A percentile compares a stretch with the other conserved stretches of the same genome.
These are phyloP conservation scores for Rusavskia elegans DNA, from an alignment of 495 filamentous ascomycete genomes.

Conservation along the genomic window DNA sequence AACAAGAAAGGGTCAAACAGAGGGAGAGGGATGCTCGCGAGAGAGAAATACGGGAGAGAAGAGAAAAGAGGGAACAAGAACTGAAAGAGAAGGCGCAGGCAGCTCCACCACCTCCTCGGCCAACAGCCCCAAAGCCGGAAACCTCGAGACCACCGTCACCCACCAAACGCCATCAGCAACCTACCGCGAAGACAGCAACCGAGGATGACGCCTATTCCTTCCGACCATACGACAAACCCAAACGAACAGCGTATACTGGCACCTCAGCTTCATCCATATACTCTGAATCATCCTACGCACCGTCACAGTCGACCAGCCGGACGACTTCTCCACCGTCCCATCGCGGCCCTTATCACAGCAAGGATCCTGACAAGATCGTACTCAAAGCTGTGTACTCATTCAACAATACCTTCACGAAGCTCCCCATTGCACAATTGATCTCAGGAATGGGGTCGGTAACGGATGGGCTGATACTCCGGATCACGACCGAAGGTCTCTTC, in stretches of 20 bases:
- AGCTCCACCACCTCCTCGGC: slow-evolving; percentile 6
- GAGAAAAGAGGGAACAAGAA: slow-evolving; percentile 14
- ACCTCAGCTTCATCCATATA: slow-evolving; percentile 45
- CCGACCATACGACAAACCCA: slow-evolving; percentile 67
- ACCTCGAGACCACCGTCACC: slow-evolving; percentile 14
- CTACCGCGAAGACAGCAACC: slow-evolving; percentile 49
- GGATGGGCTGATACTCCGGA: slow-evolving; percentile 70
- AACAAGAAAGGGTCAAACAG: slow-evolving; percentile 27
- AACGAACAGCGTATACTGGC: slow-evolving; percentile 27
- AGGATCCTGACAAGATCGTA: slow-evolving; percentile 87
- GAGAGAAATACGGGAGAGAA: slow-evolving; percentile 29
- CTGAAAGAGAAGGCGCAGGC: slow-evolving; percentile 16
- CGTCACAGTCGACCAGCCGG: slow-evolving; percentile 65
- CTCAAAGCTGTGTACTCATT: slow-evolving; percentile 84
- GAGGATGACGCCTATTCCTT: slow-evolving; percentile 60
- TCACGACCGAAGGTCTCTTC: slow-evolving; percentile 83
- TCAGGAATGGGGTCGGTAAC: slow-evolving; percentile 61
- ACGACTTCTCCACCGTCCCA: slow-evolving; percentile 72
- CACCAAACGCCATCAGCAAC: slow-evolving; percentile 38
- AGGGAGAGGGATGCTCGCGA: slow-evolving; percentile 22
- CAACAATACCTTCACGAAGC: slow-evolving; percentile 66
- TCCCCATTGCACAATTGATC: slow-evolving; percentile 66
- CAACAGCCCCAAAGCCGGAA: slow-evolving; percentile 18
- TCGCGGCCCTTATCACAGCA: slow-evolving; percentile 61
- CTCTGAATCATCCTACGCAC: slow-evolving; percentile 72